These are phyloP conservation scores for Tetrapisispora iriomotensis DNA, from an alignment of 805 yeast genomes.

Conservation along the genomic window DNA sequence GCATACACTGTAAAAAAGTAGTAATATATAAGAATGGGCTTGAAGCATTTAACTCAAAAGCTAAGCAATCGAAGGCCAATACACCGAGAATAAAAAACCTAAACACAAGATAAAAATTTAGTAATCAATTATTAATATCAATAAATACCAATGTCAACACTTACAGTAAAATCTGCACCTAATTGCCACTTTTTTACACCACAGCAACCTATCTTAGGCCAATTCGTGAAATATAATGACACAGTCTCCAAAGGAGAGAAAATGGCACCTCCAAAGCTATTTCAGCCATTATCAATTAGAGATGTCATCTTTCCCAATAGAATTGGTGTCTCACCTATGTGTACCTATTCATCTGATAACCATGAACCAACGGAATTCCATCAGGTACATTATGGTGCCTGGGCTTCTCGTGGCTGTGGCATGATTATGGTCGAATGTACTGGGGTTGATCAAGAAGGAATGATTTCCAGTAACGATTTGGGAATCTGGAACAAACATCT, in stretches of 20 bases:
- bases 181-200: conserved; percentile 10
- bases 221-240: conserved; percentile 4
- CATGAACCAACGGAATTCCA: conserved; percentile 39
- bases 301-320: conserved; percentile 38
- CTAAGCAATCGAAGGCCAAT: no score
- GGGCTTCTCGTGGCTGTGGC: conserved; percentile 42
- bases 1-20: no score
- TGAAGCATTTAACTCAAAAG: no score
- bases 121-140: background rate
- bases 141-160: background rate
- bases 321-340: conserved; percentile 49
- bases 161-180: conserved; percentile 4
- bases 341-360: conserved; percentile 39
- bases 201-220: conserved; percentile 10
- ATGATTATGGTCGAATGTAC: conserved; percentile 39
- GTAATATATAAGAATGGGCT: no score
- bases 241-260: background rate
- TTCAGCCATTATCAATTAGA: conserved; percentile 36
- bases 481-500: conserved; percentile 46
- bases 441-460: conserved; percentile 34
- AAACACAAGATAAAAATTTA: background rate
- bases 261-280: conserved; percentile 29
- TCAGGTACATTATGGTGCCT: conserved; percentile 38
- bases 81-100: background rate
- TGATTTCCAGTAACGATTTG: conserved; percentile 35